A percentile compares a stretch with the other conserved stretches of the same genome.
Evolutionary conservation across 163 green algal genomes (phyloP).

Genomic region (Coccomyxa subellipsoidea): DNA sequence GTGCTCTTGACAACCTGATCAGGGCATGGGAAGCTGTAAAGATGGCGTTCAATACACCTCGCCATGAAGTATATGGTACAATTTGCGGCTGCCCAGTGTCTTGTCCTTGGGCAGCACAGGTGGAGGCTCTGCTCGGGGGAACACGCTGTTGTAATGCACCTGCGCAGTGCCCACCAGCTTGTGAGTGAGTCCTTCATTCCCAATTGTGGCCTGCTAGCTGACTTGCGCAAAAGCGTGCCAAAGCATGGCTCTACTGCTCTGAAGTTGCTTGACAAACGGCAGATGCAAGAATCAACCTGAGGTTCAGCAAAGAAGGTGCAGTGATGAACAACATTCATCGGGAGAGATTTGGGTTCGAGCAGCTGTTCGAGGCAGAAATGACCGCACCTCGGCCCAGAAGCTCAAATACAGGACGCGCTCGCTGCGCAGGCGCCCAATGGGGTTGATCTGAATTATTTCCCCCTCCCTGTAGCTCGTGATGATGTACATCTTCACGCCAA

Average conservation of each 20-base stretch:
- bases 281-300: too few species aligned
- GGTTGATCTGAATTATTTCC: conserved; percentile 60
- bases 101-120: conserved; percentile 1
- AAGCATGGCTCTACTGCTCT: not conserved
- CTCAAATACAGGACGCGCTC: conserved; percentile 54
- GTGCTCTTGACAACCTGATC: too few species aligned
- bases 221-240: not conserved
- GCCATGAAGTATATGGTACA: not conserved
- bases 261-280: not conserved
- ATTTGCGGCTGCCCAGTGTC: not conserved
- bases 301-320: too few species aligned
- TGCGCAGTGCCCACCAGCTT: too few species aligned
- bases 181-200: too few species aligned
- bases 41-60: not conserved
- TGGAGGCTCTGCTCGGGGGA: not conserved
- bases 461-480: conserved; percentile 51
- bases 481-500: conserved; percentile 53
- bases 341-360: not conserved
- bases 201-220: too few species aligned
- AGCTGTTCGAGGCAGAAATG: not conserved
- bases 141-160: conserved; percentile 55
- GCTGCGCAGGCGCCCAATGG: conserved; percentile 14
- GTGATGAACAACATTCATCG: not conserved
- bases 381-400: conserved; percentile 75
- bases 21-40: not conserved